Base-by-base conservation (phyloP, 495 filamentous ascomycete genomes). In the Aspergillus ostianus region DNA sequence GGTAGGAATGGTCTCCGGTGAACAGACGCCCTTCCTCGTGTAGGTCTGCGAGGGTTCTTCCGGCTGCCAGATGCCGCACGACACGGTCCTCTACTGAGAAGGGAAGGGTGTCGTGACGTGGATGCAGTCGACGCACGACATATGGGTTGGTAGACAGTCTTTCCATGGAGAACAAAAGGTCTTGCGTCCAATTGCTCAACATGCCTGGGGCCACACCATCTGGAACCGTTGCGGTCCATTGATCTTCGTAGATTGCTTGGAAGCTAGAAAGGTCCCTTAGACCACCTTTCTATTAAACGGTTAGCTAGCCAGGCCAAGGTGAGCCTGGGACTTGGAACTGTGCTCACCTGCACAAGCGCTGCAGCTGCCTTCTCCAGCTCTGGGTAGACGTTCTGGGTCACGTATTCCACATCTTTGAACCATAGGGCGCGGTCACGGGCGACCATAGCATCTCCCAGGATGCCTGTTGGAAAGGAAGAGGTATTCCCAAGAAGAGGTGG, bases 161-260 rank as follows among this genome's bases (percentile, higher is more conserved):
- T 27, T 56, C 53, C 53, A 56, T 56, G 6, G 53, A 56, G 10
- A 56, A 56, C 19, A 56, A 17, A 9, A 56, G 44, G 44, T 56
- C 41, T 27, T 56, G 53, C 6, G 53, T 56, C 53, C 53, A 56
- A 26, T 56, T 56, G 3, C 20, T 56, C 53, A 56, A 4, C 20
- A 56, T 29, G 4, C 53, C 53, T 3, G 53, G 53, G 1, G 53
- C 20, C 10, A 56, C 53, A 3, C 53, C 53, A 9, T 56, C 53
- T 1, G 53, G 53, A 2, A 56, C 4, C 6, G 53, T 56, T 5
- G 53, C 23, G 53, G 10, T 6, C 53, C 53, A 56, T 27, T 56
- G 53, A 44, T 47, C 44, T 27, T 56, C 53, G 12, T 56, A 56
- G 53, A 56, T 44, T 7, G 29, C 41, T 0, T 21, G 18, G 12